A percentile compares a stretch with the other conserved stretches of the same genome.
Evolutionary conservation across 495 filamentous ascomycete genomes (phyloP).

Genomic region (Penicillium roqueforti): DNA sequence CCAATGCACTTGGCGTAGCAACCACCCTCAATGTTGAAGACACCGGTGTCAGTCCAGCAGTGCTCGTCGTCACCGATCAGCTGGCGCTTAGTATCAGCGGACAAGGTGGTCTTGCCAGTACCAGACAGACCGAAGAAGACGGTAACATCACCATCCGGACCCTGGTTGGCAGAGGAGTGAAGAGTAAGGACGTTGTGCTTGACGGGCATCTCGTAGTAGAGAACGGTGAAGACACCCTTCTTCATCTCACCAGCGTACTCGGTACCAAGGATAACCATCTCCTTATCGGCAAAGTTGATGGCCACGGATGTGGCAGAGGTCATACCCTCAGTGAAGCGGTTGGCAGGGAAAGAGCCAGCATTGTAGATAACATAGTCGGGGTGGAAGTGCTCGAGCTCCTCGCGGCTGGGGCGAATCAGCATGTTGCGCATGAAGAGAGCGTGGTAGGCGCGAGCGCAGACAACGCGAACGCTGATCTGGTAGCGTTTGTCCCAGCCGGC

Average conservation of each 20-base stretch:
- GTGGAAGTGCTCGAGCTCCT: constrained; percentile 94
- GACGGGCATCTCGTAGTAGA: constrained; percentile 99
- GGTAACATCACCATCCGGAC: constrained; percentile 83
- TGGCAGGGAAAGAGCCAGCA: constrained; percentile 95
- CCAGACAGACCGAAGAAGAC: constrained; percentile 99
- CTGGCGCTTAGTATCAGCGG: constrained; percentile 91
- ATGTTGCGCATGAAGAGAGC: constrained; percentile 99
- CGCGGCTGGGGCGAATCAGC: constrained; percentile 87
- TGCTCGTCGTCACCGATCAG: constrained; percentile 99
- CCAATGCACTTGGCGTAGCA: constrained; percentile 99
- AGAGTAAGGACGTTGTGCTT: constrained; percentile 98
- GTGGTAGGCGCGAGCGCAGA: constrained; percentile 98
- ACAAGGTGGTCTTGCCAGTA: constrained; percentile 97
- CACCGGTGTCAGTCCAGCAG: constrained; percentile 94
- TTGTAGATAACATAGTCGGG: constrained; percentile 99
- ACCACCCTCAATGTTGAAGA: constrained; percentile 99
- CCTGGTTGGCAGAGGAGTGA: constrained; percentile 91
- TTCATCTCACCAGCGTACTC: constrained; percentile 99
- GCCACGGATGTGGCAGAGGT: constrained; percentile 87
- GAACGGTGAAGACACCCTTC: constrained; percentile 98
- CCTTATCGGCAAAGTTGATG: constrained; percentile 85
- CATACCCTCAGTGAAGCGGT: constrained; percentile 97
- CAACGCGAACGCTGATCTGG: constrained; percentile 93
- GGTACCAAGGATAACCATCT: constrained; percentile 98
- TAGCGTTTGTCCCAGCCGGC: constrained; percentile 99